These are phyloP conservation scores for Acacia concinna DNA, from an alignment of 331 rosid species.

Conservation along the genomic window DNA sequence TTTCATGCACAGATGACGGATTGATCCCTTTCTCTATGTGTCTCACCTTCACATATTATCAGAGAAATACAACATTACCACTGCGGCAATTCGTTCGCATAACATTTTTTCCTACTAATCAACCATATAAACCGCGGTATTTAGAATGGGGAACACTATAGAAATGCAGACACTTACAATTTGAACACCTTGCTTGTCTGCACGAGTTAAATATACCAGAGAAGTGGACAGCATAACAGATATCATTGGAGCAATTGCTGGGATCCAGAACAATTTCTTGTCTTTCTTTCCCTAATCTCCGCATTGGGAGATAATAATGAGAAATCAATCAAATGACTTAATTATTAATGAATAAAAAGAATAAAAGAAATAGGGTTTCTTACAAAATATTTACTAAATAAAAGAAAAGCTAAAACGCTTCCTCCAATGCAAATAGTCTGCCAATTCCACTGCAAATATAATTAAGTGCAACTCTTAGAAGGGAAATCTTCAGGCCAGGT, in stretches of 20 bases:
- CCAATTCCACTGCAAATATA: conserved; percentile 99
- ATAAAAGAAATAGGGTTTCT: conserved; percentile 25
- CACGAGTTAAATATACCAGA: conserved; percentile 82
- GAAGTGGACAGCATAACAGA: conserved; percentile 80
- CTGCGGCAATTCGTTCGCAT: not conserved
- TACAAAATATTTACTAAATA: conserved; percentile 75
- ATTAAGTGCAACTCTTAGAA: not conserved
- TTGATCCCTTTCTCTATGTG: conserved; percentile 82
- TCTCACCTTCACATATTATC: conserved; percentile 62
- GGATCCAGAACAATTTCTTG: conserved; percentile 81
- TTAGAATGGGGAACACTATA: no score
- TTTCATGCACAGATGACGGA: conserved; percentile 68
- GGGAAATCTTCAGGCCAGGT: not conserved
- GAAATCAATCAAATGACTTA: conserved; percentile 24
- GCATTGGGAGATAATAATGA: conserved; percentile 31
- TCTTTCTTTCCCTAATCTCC: conserved; percentile 80
- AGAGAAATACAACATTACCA: conserved; percentile 14
- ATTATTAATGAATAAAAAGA: not conserved
- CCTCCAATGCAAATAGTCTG: conserved; percentile 79
- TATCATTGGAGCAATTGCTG: conserved; percentile 89
- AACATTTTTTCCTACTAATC: conserved; percentile 9
- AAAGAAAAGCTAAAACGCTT: conserved; percentile 62
- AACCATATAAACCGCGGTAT: not conserved
- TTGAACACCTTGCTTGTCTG: conserved; percentile 81
- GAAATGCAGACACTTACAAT: conserved; percentile 77